A percentile compares a stretch with the other conserved stretches of the same genome.
phyloP scores from a whole-genome alignment of 768 basidiomycete species.

The Tricholoma bakamatsutake region DNA sequence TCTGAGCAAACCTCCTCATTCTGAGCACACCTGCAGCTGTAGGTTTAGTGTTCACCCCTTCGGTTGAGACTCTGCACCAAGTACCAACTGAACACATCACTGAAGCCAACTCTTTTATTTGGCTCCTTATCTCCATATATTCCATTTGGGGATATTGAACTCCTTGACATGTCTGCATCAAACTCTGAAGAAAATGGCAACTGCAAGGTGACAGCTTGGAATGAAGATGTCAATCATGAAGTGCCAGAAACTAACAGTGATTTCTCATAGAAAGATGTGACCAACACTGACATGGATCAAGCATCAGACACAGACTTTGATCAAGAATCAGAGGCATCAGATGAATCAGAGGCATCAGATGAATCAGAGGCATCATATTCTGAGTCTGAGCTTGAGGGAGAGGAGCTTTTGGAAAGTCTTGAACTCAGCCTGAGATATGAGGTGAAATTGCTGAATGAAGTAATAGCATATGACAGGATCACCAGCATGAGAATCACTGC shows the following conservation, averaged over 20 bases:
- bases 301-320: neutral
- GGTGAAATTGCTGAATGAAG: neutral
- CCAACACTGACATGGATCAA: neutral
- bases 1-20: no score
- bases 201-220: neutral
- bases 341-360: neutral
- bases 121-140: no score
- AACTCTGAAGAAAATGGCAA: neutral
- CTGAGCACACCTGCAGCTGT: no score
- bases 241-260: neutral
- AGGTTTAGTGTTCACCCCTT: no score
- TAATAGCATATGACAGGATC: neutral
- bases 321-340: neutral
- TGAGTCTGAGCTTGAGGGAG: neutral
- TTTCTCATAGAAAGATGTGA: neutral
- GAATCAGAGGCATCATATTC: neutral
- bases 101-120: no score
- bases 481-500: neutral
- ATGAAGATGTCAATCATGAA: neutral
- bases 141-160: neutral
- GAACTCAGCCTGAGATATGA: neutral
- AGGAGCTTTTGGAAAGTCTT: neutral
- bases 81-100: no score
- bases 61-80: no score
- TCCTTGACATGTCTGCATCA: neutral